These are phyloP conservation scores for Kuraishia capsulata DNA, from an alignment of 805 yeast genomes.

Conservation along the genomic window DNA sequence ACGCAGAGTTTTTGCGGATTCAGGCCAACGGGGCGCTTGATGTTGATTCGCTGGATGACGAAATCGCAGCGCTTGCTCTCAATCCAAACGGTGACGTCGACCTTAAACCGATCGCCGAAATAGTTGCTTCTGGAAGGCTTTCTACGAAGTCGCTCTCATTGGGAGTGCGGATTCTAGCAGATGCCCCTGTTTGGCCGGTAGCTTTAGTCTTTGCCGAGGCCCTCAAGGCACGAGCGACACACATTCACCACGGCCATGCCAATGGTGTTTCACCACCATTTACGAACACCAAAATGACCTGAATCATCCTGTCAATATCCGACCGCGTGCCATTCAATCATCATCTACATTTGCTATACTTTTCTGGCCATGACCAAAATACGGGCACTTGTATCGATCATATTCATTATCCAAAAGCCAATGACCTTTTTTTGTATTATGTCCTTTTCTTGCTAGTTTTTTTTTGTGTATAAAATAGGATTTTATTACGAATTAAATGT, in stretches of 20 bases:
- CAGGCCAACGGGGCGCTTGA: constrained; percentile 56
- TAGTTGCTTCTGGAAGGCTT: constrained; percentile 39
- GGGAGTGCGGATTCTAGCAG: constrained; percentile 71
- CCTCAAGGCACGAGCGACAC: constrained; percentile 52
- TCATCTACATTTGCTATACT: too few species aligned
- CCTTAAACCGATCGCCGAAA: constrained; percentile 32
- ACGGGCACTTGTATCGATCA: too few species aligned
- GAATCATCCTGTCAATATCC: too few species aligned
- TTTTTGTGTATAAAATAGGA: too few species aligned
- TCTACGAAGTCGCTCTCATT: constrained; percentile 52
- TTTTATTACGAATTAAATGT: too few species aligned
- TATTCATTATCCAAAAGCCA: too few species aligned
- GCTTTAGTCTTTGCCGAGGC: constrained; percentile 77
- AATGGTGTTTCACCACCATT: background rate
- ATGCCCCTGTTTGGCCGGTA: constrained; percentile 84
- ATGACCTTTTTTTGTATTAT: too few species aligned
- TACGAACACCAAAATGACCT: background rate
- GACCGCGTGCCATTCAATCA: too few species aligned
- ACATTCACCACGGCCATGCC: constrained; percentile 15
- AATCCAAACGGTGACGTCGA: constrained; percentile 29
- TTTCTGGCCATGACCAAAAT: too few species aligned
- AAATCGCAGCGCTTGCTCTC: constrained; percentile 36
- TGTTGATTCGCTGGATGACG: constrained; percentile 38
- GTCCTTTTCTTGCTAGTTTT: too few species aligned
- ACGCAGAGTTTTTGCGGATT: constrained; percentile 46